phyloP scores from a whole-genome alignment of 2,329 filamentous ascomycete species.

The Rhynchosporium graminicola region DNA sequence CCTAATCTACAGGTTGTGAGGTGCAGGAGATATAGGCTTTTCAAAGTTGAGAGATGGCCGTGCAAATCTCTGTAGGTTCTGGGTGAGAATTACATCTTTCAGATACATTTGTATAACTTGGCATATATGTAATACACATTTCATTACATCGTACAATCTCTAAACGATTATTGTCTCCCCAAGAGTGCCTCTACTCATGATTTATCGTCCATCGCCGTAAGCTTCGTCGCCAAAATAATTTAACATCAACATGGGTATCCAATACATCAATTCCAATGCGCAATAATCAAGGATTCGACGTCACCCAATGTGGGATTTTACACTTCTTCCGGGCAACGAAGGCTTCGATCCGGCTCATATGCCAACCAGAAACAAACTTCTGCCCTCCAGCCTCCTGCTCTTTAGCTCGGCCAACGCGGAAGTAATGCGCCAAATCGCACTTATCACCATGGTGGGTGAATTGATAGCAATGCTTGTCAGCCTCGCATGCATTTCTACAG shows the following conservation, averaged over 20 bases:
- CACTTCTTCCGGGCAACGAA: conserved; percentile 11
- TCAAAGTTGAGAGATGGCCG: too few species aligned
- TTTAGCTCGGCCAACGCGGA: conserved; percentile 10
- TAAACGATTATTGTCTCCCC: background rate
- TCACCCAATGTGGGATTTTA: conserved; percentile 10
- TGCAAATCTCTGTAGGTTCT: too few species aligned
- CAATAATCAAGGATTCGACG: conserved; percentile 9
- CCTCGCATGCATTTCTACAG: conserved; percentile 19
- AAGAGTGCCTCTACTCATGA: background rate
- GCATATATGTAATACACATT: too few species aligned
- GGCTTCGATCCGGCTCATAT: conserved; percentile 3
- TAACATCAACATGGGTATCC: background rate
- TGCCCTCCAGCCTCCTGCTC: background rate
- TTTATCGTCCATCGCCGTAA: too few species aligned
- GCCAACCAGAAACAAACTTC: conserved; percentile 10
- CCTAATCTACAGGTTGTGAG: too few species aligned
- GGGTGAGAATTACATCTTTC: too few species aligned
- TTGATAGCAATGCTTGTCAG: conserved; percentile 19
- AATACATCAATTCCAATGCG: background rate
- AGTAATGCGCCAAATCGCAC: conserved; percentile 18
- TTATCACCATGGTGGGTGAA: conserved; percentile 12
- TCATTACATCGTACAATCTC: too few species aligned
- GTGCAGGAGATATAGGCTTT: too few species aligned
- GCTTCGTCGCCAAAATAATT: background rate
- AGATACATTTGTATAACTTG: too few species aligned